A percentile compares a stretch with the other conserved stretches of the same genome.
Evolutionary conservation across 2,329 filamentous ascomycete species (phyloP).

Genomic region (Raffaelea ambrosiae): DNA sequence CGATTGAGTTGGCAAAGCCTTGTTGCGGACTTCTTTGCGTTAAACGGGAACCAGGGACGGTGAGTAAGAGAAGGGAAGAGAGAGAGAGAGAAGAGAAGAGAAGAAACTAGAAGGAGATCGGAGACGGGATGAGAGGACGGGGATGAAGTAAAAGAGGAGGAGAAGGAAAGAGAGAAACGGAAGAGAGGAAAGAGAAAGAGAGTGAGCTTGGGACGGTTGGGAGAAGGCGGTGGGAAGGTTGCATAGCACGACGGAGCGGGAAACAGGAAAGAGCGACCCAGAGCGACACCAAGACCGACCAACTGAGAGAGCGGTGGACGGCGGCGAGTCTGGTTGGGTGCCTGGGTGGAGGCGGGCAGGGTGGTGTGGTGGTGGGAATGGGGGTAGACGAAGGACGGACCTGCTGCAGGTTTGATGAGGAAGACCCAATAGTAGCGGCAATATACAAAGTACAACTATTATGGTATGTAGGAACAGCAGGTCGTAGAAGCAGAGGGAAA

Average conservation of each 20-base stretch:
- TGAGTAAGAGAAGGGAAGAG: slow-evolving; percentile 21
- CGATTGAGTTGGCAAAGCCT: too few relatives aligned
- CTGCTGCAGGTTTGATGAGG: slow-evolving; percentile 7
- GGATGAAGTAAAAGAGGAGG: slow-evolving; percentile 21
- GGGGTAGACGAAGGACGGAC: slow-evolving; percentile 2
- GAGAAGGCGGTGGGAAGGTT: slow-evolving; percentile 9
- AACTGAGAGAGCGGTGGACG: slow-evolving; percentile 1
- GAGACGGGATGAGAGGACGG: slow-evolving; percentile 17
- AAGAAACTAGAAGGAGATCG: slow-evolving; percentile 12
- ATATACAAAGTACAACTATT: background rate
- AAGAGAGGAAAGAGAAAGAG: slow-evolving; percentile 18
- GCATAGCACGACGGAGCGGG: background rate
- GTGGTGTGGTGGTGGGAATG: background rate
- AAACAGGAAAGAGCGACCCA: too few relatives aligned
- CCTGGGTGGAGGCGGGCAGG: background rate
- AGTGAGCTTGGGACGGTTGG: slow-evolving; percentile 12
- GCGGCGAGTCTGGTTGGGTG: slow-evolving; percentile 4
- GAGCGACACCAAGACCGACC: too few relatives aligned
- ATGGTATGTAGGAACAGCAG: too few relatives aligned
- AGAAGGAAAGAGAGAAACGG: slow-evolving; percentile 19
- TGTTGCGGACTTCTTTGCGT: slow-evolving; percentile 6
- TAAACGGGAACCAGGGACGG: slow-evolving; percentile 8
- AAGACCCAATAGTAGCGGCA: slow-evolving; percentile 2
- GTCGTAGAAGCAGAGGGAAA: slow-evolving; percentile 9
- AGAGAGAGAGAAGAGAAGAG: slow-evolving; percentile 23